Evolutionary conservation across 2,329 filamentous ascomycete genomes (phyloP), one percentile per base, ranked within the genome.

Genomic region (Ceratocystis alfenasii): DNA sequence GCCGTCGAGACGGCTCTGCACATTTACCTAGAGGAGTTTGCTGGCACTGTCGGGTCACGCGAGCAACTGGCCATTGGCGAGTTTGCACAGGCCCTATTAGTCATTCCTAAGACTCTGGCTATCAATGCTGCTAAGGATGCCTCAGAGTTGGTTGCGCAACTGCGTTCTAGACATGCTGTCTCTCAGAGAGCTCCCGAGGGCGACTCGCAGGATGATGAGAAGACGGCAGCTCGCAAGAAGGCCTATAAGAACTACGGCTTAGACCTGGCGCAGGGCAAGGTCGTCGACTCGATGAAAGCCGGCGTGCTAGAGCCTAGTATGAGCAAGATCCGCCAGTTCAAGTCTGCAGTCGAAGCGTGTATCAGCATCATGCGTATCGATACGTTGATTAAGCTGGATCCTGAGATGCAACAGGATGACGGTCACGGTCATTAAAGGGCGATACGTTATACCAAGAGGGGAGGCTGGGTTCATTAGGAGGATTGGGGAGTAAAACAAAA

Each of bases 341-440:
- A 99, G 87, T 95, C 89, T 77, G 94, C 94, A 33, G 94, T 99
- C 62, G 94, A 99, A 79, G 94, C 94, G 65, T 97, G 94, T 77
- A 95, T 99, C 77, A 89, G 91, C 74, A 97, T 99, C 75, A 97
- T 99, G 94, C 85, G 94, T 73, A 99, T 99, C 75, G 94, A 99
- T 80, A 97, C 94, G 70, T 82, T 99, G 77, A 97, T 99, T 79
- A 95, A 95, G 81, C 80, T 99, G 76, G 94, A 99, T 81, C 92
- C 92, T 20, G 91, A 96, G 80, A 83, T 87, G 80, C 64, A 64
- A 50, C 82, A 83, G 74, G 88, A 95, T 78, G 89, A 94, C 73
- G 91, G 90, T 66, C 90, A 95, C 77, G 90, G 87, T 65, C 90
- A 95, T 79, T 94, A 83, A 73, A 74, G 46, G 17, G 44, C 10